Conservation (phyloP, 768 basidiomycete species). For the Hygrophorus pudorinus region DNA sequence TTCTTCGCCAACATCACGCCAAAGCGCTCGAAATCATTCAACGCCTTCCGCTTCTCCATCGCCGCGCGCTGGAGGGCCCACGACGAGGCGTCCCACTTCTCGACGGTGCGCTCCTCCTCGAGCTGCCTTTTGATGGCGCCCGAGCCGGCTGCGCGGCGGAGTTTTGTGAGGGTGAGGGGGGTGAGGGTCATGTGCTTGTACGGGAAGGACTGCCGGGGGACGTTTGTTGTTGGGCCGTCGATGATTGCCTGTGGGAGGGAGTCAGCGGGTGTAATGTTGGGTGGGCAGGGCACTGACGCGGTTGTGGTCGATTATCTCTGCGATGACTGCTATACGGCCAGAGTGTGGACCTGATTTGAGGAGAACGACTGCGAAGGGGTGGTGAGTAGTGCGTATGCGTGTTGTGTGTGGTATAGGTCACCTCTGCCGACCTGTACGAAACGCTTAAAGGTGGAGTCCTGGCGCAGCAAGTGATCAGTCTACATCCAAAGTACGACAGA, state of each 20-base stretch:
- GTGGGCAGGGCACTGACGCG: constrained; percentile 60
- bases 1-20: constrained; percentile 84
- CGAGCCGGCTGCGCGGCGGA: constrained; percentile 82
- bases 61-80: constrained; percentile 88
- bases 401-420: too few relatives aligned
- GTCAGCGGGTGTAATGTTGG: neutral
- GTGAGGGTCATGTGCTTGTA: constrained; percentile 93
- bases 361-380: constrained; percentile 64
- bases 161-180: constrained; percentile 66
- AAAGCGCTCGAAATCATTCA: constrained; percentile 92
- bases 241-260: constrained; percentile 65
- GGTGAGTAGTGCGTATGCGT: too few relatives aligned
- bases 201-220: constrained; percentile 86
- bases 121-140: constrained; percentile 76
- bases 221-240: constrained; percentile 86
- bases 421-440: constrained; percentile 98
- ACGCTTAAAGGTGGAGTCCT: constrained; percentile 88
- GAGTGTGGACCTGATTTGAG: constrained; percentile 78
- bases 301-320: constrained; percentile 99
- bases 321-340: constrained; percentile 90
- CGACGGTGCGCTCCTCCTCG: constrained; percentile 74
- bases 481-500: too few relatives aligned
- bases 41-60: constrained; percentile 56
- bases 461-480: too few relatives aligned
- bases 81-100: constrained; percentile 80